Base-by-base conservation (phyloP, 805 yeast species). In the Wickerhamomyces chambardii region DNA sequence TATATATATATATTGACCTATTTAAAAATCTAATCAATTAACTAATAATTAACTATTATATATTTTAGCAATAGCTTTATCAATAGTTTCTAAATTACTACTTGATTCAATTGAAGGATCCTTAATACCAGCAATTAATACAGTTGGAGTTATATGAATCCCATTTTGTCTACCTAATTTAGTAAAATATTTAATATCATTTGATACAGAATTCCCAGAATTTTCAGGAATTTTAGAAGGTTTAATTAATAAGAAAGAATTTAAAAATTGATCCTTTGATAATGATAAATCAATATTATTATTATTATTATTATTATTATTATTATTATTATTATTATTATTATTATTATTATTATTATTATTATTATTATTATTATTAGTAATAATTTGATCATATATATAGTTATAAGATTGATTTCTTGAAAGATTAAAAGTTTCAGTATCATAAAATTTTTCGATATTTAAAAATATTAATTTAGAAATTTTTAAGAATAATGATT, bases 91-190 rank as follows among this genome's bases (percentile, higher is more conserved):
- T 5, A 64, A 47, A 5, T 72, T 61, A 34, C 77, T 71, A 8
- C 86, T 74, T 30, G 86, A 75, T 46, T 79, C 82, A 47, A 85
- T 68, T 6, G 64, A 46, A 26, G 64, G 62, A 42, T 69, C 71
- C 17, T 66, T 64, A 33, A 81, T 72, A 2, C 95, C 95, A 53
- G 84, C 72, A 28, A 85, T 60, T 16, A 70, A 55, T 12, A 84
- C 82, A 5, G 92, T 78, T 16, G 95, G 95, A 4, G 92, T 83
- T n/a, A 82, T 78, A 51, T 86, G 95, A 28, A 82, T 73, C 30
- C 90, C 86, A 29, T 78, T 72, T 39, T 84, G 84, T 52, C 95
- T 70, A 35, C 75, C 77, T 51, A 74, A 75, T 53, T 77, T 69
- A 15, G 87, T 70, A 51, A 83, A 84, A 47, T 78, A 79, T 59